These are phyloP conservation scores for Tuctoria greenei DNA, from an alignment of 176 grass and related monocot species.

Conservation along the genomic window DNA sequence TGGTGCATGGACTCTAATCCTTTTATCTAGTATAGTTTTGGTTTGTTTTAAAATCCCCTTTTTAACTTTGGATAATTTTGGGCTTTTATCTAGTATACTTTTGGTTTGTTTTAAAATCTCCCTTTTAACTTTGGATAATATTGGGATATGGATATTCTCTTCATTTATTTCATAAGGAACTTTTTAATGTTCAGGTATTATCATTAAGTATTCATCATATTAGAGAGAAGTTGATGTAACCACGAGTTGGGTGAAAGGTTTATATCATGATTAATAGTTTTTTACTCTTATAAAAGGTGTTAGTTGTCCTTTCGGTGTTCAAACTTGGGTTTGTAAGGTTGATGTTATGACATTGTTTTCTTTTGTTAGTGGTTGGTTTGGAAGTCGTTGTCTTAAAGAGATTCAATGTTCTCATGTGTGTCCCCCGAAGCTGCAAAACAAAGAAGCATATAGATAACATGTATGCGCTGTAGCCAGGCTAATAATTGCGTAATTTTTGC, in stretches of 20 bases:
- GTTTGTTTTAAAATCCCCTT: not conserved
- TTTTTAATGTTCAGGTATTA: not conserved
- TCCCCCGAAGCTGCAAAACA: slow-evolving; percentile 18
- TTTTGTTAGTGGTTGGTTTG: not conserved
- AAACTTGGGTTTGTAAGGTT: not conserved
- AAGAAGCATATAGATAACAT: not conserved
- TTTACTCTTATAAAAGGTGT: not conserved
- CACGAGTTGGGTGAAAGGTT: not conserved
- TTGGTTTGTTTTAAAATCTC: not conserved
- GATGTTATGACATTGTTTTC: not conserved
- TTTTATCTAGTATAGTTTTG: not conserved
- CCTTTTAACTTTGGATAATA: not conserved
- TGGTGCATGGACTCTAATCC: slow-evolving; percentile 25
- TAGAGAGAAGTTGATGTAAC: not conserved
- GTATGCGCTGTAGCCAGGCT: too few relatives aligned
- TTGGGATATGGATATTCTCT: not conserved
- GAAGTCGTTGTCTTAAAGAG: not conserved
- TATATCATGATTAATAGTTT: not conserved
- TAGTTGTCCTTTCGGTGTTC: not conserved
- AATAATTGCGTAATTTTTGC: too few relatives aligned
- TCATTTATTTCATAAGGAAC: not conserved
- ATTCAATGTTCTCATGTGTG: not conserved
- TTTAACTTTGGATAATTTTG: not conserved
- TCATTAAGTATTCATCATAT: not conserved
- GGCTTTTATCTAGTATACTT: not conserved